Evolutionary conservation across 2,329 filamentous ascomycete species (phyloP), one percentile per base, ranked within the genome.

Genomic region (Alternaria metachromatica): DNA sequence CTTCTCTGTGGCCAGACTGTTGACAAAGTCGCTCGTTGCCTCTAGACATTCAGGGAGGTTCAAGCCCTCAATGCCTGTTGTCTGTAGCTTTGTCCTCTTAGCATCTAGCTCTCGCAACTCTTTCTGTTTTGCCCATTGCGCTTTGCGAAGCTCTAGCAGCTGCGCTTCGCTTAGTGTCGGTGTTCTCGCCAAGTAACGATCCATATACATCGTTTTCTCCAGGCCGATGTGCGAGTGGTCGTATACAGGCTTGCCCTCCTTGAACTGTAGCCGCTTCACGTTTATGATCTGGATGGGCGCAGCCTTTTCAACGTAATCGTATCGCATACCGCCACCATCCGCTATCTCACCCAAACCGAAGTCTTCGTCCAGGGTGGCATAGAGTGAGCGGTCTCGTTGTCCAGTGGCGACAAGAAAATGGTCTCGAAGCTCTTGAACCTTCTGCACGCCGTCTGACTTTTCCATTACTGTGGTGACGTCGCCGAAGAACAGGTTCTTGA

Each of bases 201-300:
- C 96, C 57, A 99, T 84, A 75, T 92, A 97, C 12, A 99, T 85
- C 2, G 87, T 90, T 68, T 96, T 90, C 5, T 91, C 89, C n/a
- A 99, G 88, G 20, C 88, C 85, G 12, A 99, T 87, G 11, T 92
- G 88, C 3, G 87, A 85, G n/a, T 74, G 72, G 33, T 79, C 74
- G 21, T 83, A 82, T 60, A 86, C 86, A 59, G 82, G 84, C 46
- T 68, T 63, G 20, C 70, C 65, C 86, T 71, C 67, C 26, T 93
- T 90, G 55, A 89, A 93, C 63, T 91, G 89, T 5, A 92, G 90
- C 6, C 96, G 89, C 76, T 97, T 93, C 30, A 99, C 92, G 68
- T 94, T 92, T 48, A 99, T 89, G 73, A 97, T 94, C 18, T 98
- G 83, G 30, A 99, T 88, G 0, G 94, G 94, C 1, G 96, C 94